phyloP scores from a whole-genome alignment of 768 basidiomycete species.

The Termitomyces sp. region DNA sequence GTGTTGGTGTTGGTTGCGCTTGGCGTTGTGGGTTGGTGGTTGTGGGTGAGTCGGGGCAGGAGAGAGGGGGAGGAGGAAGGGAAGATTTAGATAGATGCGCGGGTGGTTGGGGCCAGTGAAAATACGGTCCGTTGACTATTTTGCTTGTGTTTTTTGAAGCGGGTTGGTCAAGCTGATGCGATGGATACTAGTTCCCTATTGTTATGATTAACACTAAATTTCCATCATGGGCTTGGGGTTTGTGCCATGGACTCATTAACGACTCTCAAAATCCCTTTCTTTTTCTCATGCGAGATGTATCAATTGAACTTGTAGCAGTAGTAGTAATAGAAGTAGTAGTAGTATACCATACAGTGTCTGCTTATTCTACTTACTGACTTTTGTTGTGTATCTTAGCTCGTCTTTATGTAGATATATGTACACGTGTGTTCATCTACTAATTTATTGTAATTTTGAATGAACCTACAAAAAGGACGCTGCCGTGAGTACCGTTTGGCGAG shows the following conservation, averaged over 20 bases:
- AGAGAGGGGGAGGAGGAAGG: neutral
- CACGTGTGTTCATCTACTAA: neutral
- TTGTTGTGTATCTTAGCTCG: neutral
- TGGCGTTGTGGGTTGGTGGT: conserved; percentile 10
- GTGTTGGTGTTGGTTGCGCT: conserved; percentile 9
- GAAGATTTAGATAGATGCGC: neutral
- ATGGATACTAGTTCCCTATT: neutral
- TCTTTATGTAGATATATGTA: neutral
- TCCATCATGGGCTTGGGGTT: neutral
- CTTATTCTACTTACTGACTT: neutral
- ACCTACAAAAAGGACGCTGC: too few species aligned
- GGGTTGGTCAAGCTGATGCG: neutral
- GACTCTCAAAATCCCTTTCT: neutral
- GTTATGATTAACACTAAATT: neutral
- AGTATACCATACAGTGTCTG: neutral
- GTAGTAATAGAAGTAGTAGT: neutral
- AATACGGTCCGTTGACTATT: neutral
- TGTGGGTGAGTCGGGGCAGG: conserved; percentile 6
- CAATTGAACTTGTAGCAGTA: neutral
- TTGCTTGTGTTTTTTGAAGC: neutral
- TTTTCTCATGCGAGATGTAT: neutral
- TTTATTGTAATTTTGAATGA: neutral
- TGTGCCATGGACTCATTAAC: neutral
- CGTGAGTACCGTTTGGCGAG: too few species aligned
- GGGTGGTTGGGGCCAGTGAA: neutral